Percentiles rank a stretch among this genome's conserved stretches.
phyloP scores from a whole-genome alignment of 1,284 basidiomycete species.

The Apiotrichum laibachii region DNA sequence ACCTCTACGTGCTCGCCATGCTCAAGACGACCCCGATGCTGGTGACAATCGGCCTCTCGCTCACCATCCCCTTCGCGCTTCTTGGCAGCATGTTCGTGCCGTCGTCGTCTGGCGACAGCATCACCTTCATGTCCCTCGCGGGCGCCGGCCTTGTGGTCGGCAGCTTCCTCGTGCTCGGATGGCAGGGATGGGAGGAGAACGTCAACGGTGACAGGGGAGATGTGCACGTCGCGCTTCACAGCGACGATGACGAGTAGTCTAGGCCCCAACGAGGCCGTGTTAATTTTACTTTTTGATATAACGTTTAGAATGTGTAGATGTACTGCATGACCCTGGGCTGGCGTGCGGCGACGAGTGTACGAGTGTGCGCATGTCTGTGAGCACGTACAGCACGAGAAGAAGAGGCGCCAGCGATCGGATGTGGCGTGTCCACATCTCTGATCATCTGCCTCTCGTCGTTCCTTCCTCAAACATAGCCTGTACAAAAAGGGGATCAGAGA shows the following conservation, averaged over 20 bases:
- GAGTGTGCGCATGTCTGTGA: too few species aligned
- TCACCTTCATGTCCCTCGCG: constrained; percentile 60
- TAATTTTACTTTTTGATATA: too few species aligned
- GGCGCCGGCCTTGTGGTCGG: constrained; percentile 61
- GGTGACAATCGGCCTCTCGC: constrained; percentile 85
- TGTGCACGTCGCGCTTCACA: not conserved
- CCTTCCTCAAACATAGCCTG: too few species aligned
- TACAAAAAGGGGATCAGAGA: constrained; percentile 12
- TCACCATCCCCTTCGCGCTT: constrained; percentile 70
- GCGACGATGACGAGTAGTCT: not conserved
- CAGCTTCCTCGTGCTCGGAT: constrained; percentile 52
- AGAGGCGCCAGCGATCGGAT: too few species aligned
- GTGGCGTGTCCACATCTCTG: too few species aligned
- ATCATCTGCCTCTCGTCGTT: too few species aligned
- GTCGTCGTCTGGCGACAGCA: constrained; percentile 34
- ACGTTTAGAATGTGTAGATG: too few species aligned
- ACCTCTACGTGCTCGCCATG: constrained; percentile 84
- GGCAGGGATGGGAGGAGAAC: constrained; percentile 43
- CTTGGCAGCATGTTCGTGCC: constrained; percentile 45
- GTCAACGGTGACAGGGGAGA: not conserved
- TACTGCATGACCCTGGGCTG: too few species aligned
- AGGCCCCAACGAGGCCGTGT: too few species aligned
- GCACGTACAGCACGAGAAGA: too few species aligned
- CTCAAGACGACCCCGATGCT: constrained; percentile 86
- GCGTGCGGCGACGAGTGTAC: too few species aligned